Evolutionary conservation across 140 eudicot genomes (phyloP).

Genomic region (Bidens hawaiensis): DNA sequence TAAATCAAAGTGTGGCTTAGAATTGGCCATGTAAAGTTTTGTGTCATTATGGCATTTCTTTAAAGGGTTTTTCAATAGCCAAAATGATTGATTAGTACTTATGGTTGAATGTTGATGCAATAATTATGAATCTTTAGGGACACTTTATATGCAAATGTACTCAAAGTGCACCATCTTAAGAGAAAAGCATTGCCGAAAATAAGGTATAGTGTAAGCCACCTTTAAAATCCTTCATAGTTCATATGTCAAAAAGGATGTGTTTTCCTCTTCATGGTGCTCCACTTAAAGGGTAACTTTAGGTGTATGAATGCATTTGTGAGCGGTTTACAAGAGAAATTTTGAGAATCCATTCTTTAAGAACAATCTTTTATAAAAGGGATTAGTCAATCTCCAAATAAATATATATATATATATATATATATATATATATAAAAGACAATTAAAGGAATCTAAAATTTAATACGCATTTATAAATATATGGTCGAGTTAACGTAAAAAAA

Average conservation of each 20-base stretch:
- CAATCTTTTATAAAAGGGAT: not conserved
- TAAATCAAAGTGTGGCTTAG: no score
- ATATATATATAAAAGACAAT: not conserved
- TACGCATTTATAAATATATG: no score
- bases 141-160: conserved; percentile 36
- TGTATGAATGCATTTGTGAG: conserved; percentile 12
- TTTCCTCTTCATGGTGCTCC: conserved; percentile 19
- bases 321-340: not conserved
- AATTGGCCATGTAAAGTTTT: not conserved
- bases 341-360: not conserved
- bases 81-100: conserved; percentile 17
- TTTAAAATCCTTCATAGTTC: conserved; percentile 19
- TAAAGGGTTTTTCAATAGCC: not conserved
- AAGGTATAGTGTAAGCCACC: conserved; percentile 32
- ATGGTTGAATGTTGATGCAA: conserved; percentile 23
- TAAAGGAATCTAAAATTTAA: not conserved
- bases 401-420: no score
- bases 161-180: conserved; percentile 34
- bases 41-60: not conserved
- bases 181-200: conserved; percentile 21
- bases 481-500: no score
- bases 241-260: conserved; percentile 6
- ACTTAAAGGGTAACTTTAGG: not conserved
- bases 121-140: conserved; percentile 34
- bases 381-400: not conserved